Percentiles rank a stretch among this genome's conserved stretches.
Evolutionary conservation across 306 rosid species (phyloP).

Genomic region (Citrullus mucosospermus): DNA sequence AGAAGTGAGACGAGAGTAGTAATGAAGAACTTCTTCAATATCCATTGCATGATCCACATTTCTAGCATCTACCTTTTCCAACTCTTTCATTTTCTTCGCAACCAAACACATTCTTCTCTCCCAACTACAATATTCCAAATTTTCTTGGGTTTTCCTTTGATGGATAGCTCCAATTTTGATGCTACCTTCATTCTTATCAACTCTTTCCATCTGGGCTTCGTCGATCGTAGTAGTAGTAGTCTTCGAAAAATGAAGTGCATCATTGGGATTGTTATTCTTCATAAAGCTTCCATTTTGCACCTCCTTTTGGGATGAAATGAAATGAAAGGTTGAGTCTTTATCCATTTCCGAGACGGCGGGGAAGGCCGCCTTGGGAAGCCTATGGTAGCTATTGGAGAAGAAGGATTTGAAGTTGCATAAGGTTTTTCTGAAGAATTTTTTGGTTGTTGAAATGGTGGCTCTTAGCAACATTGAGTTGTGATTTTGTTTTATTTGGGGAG

Average conservation of each 20-base stretch:
- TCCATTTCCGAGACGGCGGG: background rate
- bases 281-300: background rate
- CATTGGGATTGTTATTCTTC: background rate
- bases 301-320: background rate
- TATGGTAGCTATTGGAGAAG: slow-evolving; percentile 45
- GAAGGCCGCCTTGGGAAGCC: slow-evolving; percentile 48
- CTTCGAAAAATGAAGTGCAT: background rate
- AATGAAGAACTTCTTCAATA: slow-evolving; percentile 81
- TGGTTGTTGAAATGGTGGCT: slow-evolving; percentile 55
- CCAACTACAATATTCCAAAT: too few species aligned
- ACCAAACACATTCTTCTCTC: slow-evolving; percentile 23
- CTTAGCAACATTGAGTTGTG: slow-evolving; percentile 40
- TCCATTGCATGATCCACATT: slow-evolving; percentile 68
- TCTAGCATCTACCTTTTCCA: slow-evolving; percentile 58
- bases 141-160: slow-evolving; percentile 15
- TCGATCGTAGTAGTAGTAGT: background rate
- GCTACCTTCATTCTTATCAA: slow-evolving; percentile 6
- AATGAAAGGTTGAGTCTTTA: background rate
- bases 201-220: slow-evolving; percentile 8
- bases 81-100: slow-evolving; percentile 58
- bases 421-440: slow-evolving; percentile 61
- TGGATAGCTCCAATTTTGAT: slow-evolving; percentile 9
- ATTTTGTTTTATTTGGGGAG: background rate
- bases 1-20: slow-evolving; percentile 68
- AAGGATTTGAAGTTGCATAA: slow-evolving; percentile 51